Conservation (phyloP, 345 rosid genomes). For the Tarenaya hassleriana region DNA sequence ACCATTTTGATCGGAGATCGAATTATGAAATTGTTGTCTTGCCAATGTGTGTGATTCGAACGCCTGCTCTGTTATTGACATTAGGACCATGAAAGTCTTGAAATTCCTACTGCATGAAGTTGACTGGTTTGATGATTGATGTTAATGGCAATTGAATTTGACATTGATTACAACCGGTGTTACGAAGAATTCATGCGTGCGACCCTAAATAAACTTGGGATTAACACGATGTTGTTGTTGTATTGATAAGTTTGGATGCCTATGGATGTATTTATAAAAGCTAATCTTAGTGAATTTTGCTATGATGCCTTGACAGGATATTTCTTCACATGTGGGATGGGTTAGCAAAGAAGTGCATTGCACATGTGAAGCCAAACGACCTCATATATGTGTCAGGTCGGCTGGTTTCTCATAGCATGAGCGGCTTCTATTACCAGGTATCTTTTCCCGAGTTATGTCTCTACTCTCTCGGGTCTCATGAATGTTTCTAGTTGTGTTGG, state of each 20-base stretch:
- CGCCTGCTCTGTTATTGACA: neutral
- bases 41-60: neutral
- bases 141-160: neutral
- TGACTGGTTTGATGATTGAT: conserved; percentile 1
- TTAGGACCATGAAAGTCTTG: neutral
- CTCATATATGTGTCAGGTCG: conserved; percentile 51
- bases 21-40: neutral
- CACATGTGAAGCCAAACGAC: conserved; percentile 56
- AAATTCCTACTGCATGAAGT: neutral
- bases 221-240: no score
- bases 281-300: neutral
- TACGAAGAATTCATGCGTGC: no score
- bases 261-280: no score
- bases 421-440: conserved; percentile 39
- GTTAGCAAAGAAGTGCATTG: conserved; percentile 40
- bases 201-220: no score
- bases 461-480: no score
- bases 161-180: neutral
- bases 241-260: no score
- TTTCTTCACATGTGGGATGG: conserved; percentile 38
- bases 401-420: conserved; percentile 29
- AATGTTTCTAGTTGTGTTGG: no score
- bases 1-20: neutral
- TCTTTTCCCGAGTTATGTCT: no score
- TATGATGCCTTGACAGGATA: conserved; percentile 35